A percentile compares a stretch with the other conserved stretches of the same genome.
These are phyloP conservation scores for Clitopilus hobsonii DNA, from an alignment of 768 basidiomycete species.

Conservation along the genomic window DNA sequence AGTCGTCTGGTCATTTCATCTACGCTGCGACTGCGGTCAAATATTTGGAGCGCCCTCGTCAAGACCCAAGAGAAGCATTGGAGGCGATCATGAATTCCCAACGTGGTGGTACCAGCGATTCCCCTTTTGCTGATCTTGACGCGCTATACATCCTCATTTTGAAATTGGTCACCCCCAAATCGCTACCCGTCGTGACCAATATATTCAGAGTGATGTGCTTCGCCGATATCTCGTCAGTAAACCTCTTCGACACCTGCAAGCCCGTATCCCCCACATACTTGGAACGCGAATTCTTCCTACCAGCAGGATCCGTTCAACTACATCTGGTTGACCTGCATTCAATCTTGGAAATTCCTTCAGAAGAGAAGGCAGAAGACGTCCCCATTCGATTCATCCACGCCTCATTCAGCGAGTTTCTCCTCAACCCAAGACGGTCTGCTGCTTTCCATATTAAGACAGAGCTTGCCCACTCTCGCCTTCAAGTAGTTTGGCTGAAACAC, in stretches of 20 bases:
- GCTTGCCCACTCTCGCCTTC: not conserved
- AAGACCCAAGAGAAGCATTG: too few species aligned
- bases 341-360: not conserved
- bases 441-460: not conserved
- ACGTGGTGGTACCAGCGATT: not conserved
- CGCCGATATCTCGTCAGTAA: not conserved
- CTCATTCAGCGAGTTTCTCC: conserved; percentile 1
- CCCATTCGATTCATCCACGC: conserved; percentile 1
- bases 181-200: not conserved
- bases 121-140: not conserved
- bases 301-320: not conserved
- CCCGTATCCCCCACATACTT: not conserved
- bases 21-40: not conserved
- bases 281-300: not conserved
- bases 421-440: not conserved
- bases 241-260: not conserved
- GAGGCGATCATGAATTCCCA: not conserved
- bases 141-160: not conserved
- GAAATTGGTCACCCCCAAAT: not conserved
- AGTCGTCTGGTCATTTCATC: not conserved
- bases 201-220: not conserved
- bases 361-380: not conserved
- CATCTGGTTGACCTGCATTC: not conserved
- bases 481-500: not conserved
- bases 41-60: too few species aligned